Percentiles rank a stretch among this genome's conserved stretches.
Evolutionary conservation across 495 filamentous ascomycete genomes (phyloP).

Genomic region (Podospora conica): DNA sequence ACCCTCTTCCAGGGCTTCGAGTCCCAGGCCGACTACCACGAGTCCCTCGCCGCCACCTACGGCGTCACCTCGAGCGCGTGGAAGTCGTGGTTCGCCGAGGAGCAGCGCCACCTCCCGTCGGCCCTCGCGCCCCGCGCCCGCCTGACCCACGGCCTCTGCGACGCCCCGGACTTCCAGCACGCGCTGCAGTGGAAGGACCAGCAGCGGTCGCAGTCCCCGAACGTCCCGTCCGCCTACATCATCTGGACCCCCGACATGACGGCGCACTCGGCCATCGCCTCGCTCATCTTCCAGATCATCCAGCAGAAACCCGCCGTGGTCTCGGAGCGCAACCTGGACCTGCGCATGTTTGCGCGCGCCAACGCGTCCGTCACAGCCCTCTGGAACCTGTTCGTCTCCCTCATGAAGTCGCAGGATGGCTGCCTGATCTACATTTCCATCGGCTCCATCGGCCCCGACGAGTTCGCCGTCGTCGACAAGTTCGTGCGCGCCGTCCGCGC

Average conservation of each 20-base stretch:
- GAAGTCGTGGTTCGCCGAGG: constrained; percentile 14
- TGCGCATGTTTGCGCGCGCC: constrained; percentile 6
- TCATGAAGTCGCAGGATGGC: constrained; percentile 8
- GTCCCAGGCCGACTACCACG: constrained; percentile 12
- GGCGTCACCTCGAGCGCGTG: constrained; percentile 15
- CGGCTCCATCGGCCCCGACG: constrained; percentile 14
- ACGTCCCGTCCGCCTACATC: constrained; percentile 8
- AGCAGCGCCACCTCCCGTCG: constrained; percentile 14
- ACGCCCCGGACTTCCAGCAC: constrained; percentile 19
- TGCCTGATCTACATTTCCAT: constrained; percentile 14
- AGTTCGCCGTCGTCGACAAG: constrained; percentile 16
- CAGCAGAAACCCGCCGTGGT: constrained; percentile 11
- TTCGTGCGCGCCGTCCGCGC: constrained; percentile 3
- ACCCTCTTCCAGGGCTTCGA: constrained; percentile 13
- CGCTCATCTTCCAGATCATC: constrained; percentile 15
- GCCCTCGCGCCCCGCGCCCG: background rate
- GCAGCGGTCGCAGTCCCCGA: background rate
- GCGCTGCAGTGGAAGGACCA: constrained; percentile 16
- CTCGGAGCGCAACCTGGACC: background rate
- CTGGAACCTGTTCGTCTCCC: constrained; percentile 7
- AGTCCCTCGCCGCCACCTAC: constrained; percentile 16
- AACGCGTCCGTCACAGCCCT: constrained; percentile 1
- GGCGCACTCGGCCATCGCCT: constrained; percentile 15
- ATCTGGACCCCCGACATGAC: constrained; percentile 19
- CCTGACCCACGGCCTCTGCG: constrained; percentile 13